These are phyloP conservation scores for Paraphoma chrysanthemicola DNA, from an alignment of 2,329 filamentous ascomycete species.

Conservation along the genomic window DNA sequence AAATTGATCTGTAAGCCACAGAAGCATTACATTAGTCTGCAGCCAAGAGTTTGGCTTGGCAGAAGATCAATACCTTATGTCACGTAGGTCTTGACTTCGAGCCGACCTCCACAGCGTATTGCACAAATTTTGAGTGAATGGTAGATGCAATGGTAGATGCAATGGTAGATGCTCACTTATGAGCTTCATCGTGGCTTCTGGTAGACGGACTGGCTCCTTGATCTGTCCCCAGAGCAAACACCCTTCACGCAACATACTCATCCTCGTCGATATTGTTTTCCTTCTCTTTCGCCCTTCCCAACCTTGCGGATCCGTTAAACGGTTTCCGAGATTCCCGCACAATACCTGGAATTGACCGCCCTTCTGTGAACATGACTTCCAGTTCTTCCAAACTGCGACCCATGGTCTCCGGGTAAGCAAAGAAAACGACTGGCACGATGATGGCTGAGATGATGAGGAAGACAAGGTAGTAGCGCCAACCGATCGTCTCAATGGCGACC, in stretches of 20 bases:
- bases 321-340: conserved; percentile 31
- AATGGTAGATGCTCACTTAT: no score
- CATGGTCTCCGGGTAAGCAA: conserved; percentile 59
- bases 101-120: no score
- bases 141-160: no score
- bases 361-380: conserved; percentile 51
- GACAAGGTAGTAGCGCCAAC: conserved; percentile 61
- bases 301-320: conserved; percentile 12
- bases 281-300: conserved; percentile 18
- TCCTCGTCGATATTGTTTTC: conserved; percentile 13
- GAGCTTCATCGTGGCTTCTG: no score
- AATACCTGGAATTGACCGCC: conserved; percentile 35
- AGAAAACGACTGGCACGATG: conserved; percentile 55
- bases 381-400: conserved; percentile 57
- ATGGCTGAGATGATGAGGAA: conserved; percentile 56
- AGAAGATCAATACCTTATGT: no score
- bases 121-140: no score
- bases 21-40: no score
- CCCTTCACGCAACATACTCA: conserved; percentile 5
- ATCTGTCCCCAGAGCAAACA: not conserved
- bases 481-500: conserved; percentile 59
- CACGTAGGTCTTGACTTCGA: no score
- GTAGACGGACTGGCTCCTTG: not conserved
- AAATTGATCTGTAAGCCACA: no score
- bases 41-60: no score